phyloP scores from a whole-genome alignment of 148 eudicot species.

The Arbutus unedo region DNA sequence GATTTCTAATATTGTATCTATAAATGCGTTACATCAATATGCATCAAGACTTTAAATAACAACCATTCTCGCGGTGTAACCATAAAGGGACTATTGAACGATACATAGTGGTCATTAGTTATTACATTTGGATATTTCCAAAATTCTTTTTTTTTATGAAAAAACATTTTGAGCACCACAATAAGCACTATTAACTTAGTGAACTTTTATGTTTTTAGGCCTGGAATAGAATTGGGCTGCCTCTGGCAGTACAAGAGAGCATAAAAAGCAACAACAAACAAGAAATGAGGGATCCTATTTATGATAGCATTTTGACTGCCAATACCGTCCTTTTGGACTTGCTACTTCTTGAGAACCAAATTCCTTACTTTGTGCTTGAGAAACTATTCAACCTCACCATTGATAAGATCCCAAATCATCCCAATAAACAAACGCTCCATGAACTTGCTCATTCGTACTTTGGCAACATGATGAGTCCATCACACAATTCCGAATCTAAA shows the following conservation, averaged over 20 bases:
- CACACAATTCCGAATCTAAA: not conserved
- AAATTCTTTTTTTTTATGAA: too few species aligned
- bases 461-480: not conserved
- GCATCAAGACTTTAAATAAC: too few species aligned
- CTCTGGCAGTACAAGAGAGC: not conserved
- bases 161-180: too few species aligned
- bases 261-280: not conserved
- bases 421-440: not conserved
- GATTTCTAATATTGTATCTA: not conserved
- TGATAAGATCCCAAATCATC: not conserved
- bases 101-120: too few species aligned
- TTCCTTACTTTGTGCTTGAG: conserved; percentile 8
- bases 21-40: too few species aligned
- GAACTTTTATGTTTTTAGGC: not conserved
- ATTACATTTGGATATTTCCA: too few species aligned
- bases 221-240: not conserved
- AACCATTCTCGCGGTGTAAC: too few species aligned
- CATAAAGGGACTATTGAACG: too few species aligned
- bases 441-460: not conserved
- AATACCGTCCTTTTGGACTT: not conserved
- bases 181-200: too few species aligned
- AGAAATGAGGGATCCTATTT: not conserved
- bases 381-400: not conserved
- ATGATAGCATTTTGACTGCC: not conserved
- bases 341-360: conserved; percentile 9